Evolutionary conservation across 768 basidiomycete species (phyloP).

Genomic region (Tubosaeta sp.): DNA sequence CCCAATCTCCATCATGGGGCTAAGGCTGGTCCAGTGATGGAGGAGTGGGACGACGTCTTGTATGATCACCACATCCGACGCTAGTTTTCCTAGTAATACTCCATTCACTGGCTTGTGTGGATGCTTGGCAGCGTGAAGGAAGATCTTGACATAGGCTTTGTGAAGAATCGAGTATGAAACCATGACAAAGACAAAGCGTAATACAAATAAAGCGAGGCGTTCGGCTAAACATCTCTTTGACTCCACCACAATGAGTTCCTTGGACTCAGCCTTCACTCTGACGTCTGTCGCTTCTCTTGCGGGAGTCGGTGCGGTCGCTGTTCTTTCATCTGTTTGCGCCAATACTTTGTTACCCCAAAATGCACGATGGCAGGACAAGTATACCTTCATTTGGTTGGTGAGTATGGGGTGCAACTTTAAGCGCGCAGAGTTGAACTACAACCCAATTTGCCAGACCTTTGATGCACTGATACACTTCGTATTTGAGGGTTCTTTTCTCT

Average conservation of each 20-base stretch:
- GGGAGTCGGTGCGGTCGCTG: conserved; percentile 49
- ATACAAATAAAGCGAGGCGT: not conserved
- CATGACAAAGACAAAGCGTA: conserved; percentile 16
- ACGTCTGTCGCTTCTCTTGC: conserved; percentile 64
- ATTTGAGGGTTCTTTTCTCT: conserved; percentile 79
- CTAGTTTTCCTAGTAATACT: conserved; percentile 60
- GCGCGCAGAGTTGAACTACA: not conserved
- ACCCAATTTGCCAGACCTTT: conserved; percentile 48
- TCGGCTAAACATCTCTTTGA: not conserved
- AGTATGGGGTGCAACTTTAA: conserved; percentile 17
- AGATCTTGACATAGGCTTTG: conserved; percentile 67
- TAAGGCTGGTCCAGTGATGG: conserved; percentile 81
- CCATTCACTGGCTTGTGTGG: conserved; percentile 75
- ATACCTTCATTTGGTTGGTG: conserved; percentile 78
- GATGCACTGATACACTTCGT: conserved; percentile 77
- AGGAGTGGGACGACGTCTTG: conserved; percentile 71
- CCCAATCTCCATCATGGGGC: conserved; percentile 84
- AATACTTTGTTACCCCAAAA: conserved; percentile 59
- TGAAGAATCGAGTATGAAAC: conserved; percentile 49
- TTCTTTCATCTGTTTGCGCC: conserved; percentile 50
- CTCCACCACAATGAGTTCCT: conserved; percentile 14
- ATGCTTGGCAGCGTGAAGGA: conserved; percentile 77
- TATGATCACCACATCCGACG: conserved; percentile 40
- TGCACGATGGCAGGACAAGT: conserved; percentile 58
- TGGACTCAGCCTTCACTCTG: conserved; percentile 40